Evolutionary conservation across 345 rosid genomes (phyloP).

Genomic region (Linum lewisii): DNA sequence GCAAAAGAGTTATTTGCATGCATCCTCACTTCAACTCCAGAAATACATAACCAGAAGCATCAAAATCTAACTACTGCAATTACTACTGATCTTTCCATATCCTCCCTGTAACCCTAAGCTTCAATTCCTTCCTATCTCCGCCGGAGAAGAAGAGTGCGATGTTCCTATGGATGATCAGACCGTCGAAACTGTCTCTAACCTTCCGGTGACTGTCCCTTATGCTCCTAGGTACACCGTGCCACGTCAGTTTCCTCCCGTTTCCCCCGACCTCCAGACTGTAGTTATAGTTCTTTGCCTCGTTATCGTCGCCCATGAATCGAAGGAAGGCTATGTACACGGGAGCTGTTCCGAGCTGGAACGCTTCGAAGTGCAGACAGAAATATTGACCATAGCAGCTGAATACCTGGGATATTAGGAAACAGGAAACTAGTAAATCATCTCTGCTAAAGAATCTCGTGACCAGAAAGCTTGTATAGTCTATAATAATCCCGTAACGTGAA

Average conservation of each 20-base stretch:
- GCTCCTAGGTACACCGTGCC: slow-evolving; percentile 83
- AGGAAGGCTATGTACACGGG: slow-evolving; percentile 71
- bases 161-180: slow-evolving; percentile 67
- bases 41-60: too few species aligned
- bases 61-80: too few species aligned
- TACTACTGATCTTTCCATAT: slow-evolving; percentile 70
- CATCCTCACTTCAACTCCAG: too few species aligned
- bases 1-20: too few species aligned
- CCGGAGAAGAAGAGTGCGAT: slow-evolving; percentile 82
- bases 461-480: too few species aligned
- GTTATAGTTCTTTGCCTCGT: slow-evolving; percentile 63
- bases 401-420: slow-evolving; percentile 28
- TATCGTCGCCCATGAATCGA: slow-evolving; percentile 77
- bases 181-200: slow-evolving; percentile 78
- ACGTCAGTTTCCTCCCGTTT: slow-evolving; percentile 59
- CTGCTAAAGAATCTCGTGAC: neutral
- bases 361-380: slow-evolving; percentile 73
- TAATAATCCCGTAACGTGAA: too few species aligned
- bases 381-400: slow-evolving; percentile 79
- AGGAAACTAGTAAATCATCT: neutral
- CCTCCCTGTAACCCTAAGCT: slow-evolving; percentile 74
- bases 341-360: slow-evolving; percentile 73
- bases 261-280: slow-evolving; percentile 89
- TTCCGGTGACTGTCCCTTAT: slow-evolving; percentile 65
- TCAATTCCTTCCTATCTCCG: slow-evolving; percentile 65